Evolutionary conservation across 192 early-diverging fungal species (phyloP).

Genomic region (Thamnidium elegans): DNA sequence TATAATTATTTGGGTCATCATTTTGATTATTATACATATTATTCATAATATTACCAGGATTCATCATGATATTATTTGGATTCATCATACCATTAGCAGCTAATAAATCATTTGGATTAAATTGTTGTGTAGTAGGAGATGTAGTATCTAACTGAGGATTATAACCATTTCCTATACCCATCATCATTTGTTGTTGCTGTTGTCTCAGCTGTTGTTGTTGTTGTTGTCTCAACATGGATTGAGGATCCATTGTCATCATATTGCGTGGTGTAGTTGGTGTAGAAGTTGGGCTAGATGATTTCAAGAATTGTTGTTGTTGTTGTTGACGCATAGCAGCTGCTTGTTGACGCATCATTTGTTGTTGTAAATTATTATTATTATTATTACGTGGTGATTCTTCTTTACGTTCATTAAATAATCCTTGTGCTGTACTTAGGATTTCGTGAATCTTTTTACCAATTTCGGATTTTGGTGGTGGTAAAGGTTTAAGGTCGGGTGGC

Average conservation of each 20-base stretch:
- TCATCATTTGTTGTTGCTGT: constrained; percentile 2
- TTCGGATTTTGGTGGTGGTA: constrained; percentile 27
- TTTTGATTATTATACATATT: constrained; percentile 7
- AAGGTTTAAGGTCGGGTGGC: constrained; percentile 28
- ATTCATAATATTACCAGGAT: constrained; percentile 16
- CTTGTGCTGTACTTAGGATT: constrained; percentile 24
- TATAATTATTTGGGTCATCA: constrained; percentile 9
- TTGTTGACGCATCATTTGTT: constrained; percentile 26
- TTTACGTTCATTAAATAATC: constrained; percentile 11
- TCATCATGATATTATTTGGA: constrained; percentile 26
- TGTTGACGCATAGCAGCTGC: constrained; percentile 30
- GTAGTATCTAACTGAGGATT: constrained; percentile 8
- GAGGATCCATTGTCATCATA: constrained; percentile 18
- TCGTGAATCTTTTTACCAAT: constrained; percentile 21
- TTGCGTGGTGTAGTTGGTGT: not conserved
- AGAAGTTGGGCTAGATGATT: not conserved
- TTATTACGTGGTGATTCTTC: constrained; percentile 3
- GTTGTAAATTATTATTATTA: constrained; percentile 8
- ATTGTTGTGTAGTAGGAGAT: not conserved
- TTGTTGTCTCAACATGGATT: constrained; percentile 22
- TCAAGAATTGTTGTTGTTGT: constrained; percentile 23
- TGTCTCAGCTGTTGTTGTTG: constrained; percentile 30
- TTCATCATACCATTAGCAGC: constrained; percentile 28
- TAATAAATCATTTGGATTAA: constrained; percentile 24
- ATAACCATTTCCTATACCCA: not conserved